Percentiles rank a stretch among this genome's conserved stretches.
Evolutionary conservation across 257 asterid genomes (phyloP).

Genomic region (Nemophila menziesii): DNA sequence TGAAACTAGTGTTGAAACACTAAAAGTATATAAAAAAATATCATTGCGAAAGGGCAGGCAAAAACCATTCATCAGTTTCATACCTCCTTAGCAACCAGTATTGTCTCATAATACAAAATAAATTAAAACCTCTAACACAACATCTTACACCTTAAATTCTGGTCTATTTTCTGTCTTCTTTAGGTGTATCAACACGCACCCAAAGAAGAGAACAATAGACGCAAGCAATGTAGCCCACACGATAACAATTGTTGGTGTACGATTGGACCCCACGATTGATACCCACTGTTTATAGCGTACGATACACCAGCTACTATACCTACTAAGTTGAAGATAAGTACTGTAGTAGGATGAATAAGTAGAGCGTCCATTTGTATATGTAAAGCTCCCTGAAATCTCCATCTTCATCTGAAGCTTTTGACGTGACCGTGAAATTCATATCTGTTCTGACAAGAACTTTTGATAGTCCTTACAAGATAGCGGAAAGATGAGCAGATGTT

Average conservation of each 20-base stretch:
- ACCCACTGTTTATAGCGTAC: slow-evolving; percentile 5
- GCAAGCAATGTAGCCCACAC: slow-evolving; percentile 94
- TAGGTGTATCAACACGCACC: slow-evolving; percentile 85
- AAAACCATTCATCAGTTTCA: background rate
- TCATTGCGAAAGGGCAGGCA: background rate
- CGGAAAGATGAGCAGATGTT: slow-evolving; percentile 3
- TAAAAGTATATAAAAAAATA: too few species aligned
- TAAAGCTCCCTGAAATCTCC: slow-evolving; percentile 4
- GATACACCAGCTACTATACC: slow-evolving; percentile 7
- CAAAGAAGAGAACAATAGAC: slow-evolving; percentile 84
- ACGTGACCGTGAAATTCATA: background rate
- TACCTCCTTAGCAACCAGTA: background rate
- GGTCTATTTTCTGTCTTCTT: background rate
- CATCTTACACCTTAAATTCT: background rate
- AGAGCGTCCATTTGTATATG: slow-evolving; percentile 7
- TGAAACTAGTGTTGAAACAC: too few species aligned
- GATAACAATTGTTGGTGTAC: slow-evolving; percentile 89
- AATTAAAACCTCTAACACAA: background rate
- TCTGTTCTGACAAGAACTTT: too few species aligned
- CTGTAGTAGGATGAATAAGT: slow-evolving; percentile 3
- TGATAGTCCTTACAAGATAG: slow-evolving; percentile 2
- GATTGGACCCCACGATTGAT: slow-evolving; percentile 21
- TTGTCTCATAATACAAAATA: background rate
- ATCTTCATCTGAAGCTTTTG: slow-evolving; percentile 5
- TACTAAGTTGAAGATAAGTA: slow-evolving; percentile 3